A percentile compares a stretch with the other conserved stretches of the same genome.
Conservation (phyloP, 768 basidiomycete species). For the Lentinus tigrinus region DNA sequence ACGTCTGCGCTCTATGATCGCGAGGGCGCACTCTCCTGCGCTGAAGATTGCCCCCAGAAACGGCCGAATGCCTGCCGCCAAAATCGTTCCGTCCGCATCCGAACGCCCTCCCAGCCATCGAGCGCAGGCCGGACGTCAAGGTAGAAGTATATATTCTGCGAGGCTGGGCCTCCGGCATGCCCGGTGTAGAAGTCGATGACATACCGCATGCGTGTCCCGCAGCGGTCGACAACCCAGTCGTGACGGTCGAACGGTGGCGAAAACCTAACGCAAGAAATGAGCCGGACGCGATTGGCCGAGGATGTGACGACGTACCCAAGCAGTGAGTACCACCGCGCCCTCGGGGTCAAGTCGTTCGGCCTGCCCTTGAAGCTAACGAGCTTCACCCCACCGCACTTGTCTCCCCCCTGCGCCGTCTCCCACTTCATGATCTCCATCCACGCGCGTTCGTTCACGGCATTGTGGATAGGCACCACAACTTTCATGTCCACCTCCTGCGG, state of each 20-base stretch:
- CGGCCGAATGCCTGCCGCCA: conserved; percentile 38
- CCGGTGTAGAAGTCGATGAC: conserved; percentile 99
- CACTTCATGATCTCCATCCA: conserved; percentile 54
- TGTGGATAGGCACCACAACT: conserved; percentile 96
- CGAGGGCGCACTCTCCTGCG: background rate
- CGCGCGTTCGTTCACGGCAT: conserved; percentile 88
- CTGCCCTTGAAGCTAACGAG: conserved; percentile 90
- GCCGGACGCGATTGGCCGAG: conserved; percentile 9
- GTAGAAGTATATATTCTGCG: conserved; percentile 76
- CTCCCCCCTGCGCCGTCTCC: conserved; percentile 73
- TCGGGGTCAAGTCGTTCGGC: conserved; percentile 76
- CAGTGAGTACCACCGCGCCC: conserved; percentile 78
- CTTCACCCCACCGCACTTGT: conserved; percentile 76
- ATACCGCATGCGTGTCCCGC: conserved; percentile 86
- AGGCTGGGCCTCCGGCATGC: conserved; percentile 42
- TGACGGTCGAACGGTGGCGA: conserved; percentile 95
- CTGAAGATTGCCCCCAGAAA: conserved; percentile 11
- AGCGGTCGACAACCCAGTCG: conserved; percentile 95
- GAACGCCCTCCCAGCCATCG: conserved; percentile 91
- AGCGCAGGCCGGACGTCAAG: conserved; percentile 93
- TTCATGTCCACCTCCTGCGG: conserved; percentile 89
- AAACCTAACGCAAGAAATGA: conserved; percentile 54
- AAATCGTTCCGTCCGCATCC: conserved; percentile 69
- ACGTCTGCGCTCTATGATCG: background rate
- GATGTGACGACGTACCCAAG: conserved; percentile 66